Conservation (phyloP, 148 eudicot species). For the Silene uniflora region DNA sequence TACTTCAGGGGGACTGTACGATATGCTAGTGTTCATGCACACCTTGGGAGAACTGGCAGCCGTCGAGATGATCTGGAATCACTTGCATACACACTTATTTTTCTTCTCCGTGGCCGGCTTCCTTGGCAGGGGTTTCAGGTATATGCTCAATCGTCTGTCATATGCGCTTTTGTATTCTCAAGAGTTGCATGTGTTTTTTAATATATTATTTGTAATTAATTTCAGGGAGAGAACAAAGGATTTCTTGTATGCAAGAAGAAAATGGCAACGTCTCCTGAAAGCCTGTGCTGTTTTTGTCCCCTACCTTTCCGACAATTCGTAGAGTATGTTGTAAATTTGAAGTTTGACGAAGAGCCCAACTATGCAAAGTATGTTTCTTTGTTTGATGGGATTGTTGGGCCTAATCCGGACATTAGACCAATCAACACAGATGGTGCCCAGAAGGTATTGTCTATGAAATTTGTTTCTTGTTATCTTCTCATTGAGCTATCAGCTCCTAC, state of each 20-base stretch:
- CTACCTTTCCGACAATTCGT: conserved; percentile 69
- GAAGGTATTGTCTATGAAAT: conserved; percentile 47
- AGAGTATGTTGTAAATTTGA: conserved; percentile 86
- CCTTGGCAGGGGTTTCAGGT: conserved; percentile 97
- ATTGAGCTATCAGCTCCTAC: background rate
- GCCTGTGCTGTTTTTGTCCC: conserved; percentile 75
- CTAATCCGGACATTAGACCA: conserved; percentile 86
- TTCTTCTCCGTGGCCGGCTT: conserved; percentile 88
- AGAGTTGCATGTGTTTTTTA: background rate
- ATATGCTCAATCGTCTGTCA: background rate
- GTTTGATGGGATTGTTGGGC: conserved; percentile 92
- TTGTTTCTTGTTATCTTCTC: conserved; percentile 9
- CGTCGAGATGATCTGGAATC: conserved; percentile 97
- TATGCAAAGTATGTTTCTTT: conserved; percentile 81
- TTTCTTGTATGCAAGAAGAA: conserved; percentile 95
- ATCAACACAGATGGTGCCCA: conserved; percentile 96
- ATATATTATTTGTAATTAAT: conserved; percentile 6
- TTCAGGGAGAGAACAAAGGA: conserved; percentile 88
- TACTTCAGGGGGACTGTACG: conserved; percentile 84
- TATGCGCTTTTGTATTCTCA: background rate
- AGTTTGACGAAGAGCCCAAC: conserved; percentile 90
- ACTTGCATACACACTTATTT: conserved; percentile 86
- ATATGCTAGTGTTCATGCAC: conserved; percentile 99
- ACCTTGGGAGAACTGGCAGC: conserved; percentile 89
- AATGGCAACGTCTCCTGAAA: conserved; percentile 89